phyloP scores from a whole-genome alignment of 345 rosid genomes.

The Brassica incana region DNA sequence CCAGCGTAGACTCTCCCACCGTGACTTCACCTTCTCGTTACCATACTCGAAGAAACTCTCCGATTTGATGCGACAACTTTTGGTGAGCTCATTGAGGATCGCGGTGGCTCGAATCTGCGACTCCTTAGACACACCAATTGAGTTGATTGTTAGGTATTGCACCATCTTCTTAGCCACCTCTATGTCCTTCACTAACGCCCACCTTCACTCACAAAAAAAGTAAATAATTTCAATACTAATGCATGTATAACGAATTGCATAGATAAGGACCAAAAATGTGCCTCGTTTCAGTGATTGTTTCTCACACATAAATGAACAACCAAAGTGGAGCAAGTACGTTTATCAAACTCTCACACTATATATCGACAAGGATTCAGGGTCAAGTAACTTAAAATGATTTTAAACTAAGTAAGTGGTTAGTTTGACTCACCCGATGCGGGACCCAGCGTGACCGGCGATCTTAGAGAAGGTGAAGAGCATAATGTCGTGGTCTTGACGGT shows the following conservation, averaged over 20 bases:
- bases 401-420: background rate
- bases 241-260: background rate
- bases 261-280: background rate
- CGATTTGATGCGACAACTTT: constrained; percentile 36
- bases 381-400: background rate
- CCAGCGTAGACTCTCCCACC: constrained; percentile 63
- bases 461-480: constrained; percentile 93
- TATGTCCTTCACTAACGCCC: constrained; percentile 77
- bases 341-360: background rate
- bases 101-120: constrained; percentile 76
- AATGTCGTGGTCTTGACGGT: constrained; percentile 57
- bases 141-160: constrained; percentile 49
- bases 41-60: constrained; percentile 61
- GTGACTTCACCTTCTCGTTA: constrained; percentile 44
- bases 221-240: background rate
- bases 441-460: constrained; percentile 86
- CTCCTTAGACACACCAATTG: constrained; percentile 80
- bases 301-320: background rate
- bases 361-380: background rate
- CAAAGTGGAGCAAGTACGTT: background rate
- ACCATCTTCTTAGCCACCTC: constrained; percentile 68
- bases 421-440: constrained; percentile 75
- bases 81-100: constrained; percentile 49
- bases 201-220: constrained; percentile 36
- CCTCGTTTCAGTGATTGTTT: background rate